These are phyloP conservation scores for Magnolia sinica DNA, from an alignment of 164 flowering plant genomes.

Conservation along the genomic window DNA sequence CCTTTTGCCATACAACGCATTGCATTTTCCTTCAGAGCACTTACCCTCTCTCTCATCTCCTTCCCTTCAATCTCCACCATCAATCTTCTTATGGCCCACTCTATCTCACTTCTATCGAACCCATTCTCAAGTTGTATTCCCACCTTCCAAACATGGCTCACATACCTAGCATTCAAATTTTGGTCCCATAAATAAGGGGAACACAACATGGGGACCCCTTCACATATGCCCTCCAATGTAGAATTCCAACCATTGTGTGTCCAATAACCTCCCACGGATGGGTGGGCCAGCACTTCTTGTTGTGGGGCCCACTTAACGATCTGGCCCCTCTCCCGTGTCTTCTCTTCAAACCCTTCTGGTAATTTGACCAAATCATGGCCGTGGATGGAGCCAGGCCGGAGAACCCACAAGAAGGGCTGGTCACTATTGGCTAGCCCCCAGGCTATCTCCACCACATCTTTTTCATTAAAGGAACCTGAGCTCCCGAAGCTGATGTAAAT, in stretches of 20 bases:
- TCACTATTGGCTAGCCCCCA: constrained; percentile 39
- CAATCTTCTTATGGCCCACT: constrained; percentile 16
- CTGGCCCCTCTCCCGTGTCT: constrained; percentile 19
- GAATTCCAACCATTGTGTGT: constrained; percentile 36
- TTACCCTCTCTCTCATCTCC: constrained; percentile 19
- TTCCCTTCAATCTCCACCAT: constrained; percentile 25
- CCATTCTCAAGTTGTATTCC: constrained; percentile 22
- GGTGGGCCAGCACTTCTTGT: constrained; percentile 29
- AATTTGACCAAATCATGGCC: constrained; percentile 16
- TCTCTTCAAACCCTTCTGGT: constrained; percentile 22
- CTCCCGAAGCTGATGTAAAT: constrained; percentile 53
- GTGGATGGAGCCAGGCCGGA: constrained; percentile 35
- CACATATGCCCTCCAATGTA: constrained; percentile 29
- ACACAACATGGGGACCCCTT: constrained; percentile 34
- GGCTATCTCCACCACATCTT: constrained; percentile 32
- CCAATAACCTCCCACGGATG: constrained; percentile 33
- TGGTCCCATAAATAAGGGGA: constrained; percentile 28
- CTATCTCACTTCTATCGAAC: constrained; percentile 16
- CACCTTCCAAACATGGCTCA: constrained; percentile 25
- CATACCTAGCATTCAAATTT: constrained; percentile 22
- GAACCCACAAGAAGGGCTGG: constrained; percentile 47
- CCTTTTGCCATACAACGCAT: constrained; percentile 5
- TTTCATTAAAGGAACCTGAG: constrained; percentile 13
- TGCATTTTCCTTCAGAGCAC: constrained; percentile 13
- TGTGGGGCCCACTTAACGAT: constrained; percentile 40